phyloP scores from a whole-genome alignment of 257 asterid species.

The Solanum bulbocastanum region DNA sequence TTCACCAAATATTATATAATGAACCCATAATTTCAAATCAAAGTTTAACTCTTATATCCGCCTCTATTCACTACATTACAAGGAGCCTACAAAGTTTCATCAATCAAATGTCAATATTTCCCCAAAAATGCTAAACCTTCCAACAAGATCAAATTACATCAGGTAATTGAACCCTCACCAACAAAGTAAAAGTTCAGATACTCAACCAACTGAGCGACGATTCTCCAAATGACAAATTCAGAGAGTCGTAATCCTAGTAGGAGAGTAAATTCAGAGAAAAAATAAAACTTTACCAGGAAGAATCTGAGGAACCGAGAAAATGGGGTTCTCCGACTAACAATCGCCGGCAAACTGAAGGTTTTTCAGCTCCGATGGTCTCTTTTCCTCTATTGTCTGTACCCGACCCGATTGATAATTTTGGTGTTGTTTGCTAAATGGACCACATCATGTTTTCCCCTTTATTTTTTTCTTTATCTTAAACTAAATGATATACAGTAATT shows the following conservation, averaged over 20 bases:
- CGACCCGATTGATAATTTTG: background rate
- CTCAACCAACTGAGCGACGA: background rate
- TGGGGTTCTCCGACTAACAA: background rate
- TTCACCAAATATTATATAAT: background rate
- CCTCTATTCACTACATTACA: background rate
- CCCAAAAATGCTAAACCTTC: background rate
- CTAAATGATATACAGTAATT: background rate
- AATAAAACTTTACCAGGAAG: background rate
- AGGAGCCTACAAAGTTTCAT: background rate
- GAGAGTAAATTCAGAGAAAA: background rate
- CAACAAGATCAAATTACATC: no score
- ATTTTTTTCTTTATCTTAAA: background rate
- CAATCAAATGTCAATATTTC: background rate
- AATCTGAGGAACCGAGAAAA: background rate
- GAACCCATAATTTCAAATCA: background rate
- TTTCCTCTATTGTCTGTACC: background rate
- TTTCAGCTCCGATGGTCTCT: background rate
- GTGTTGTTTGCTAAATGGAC: background rate
- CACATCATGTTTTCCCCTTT: background rate
- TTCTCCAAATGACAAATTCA: no score
- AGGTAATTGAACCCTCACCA: no score
- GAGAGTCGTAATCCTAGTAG: background rate
- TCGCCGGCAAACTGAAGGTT: background rate
- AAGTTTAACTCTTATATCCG: background rate
- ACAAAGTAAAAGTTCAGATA: background rate